Base-by-base conservation (phyloP, 2,329 filamentous ascomycete species). In the Ilyonectria robusta region DNA sequence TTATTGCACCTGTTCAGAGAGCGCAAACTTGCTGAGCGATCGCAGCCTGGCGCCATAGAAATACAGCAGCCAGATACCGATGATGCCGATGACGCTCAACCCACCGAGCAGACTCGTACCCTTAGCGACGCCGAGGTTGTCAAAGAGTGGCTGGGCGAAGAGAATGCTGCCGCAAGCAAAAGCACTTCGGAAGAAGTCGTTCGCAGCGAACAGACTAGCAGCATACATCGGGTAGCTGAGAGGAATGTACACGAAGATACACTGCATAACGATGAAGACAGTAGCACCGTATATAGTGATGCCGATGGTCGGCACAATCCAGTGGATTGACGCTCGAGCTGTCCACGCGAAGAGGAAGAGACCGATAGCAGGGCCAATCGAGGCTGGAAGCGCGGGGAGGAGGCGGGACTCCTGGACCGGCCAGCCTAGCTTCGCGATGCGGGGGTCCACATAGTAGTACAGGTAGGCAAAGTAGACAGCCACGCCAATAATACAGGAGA, bases 291-390 rank as follows among this genome's bases (percentile, higher is more conserved):
- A 89, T 54, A 89, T 79, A 33, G 81, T 84, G 73, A 89, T 87
- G 65, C 87, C 88, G 19, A 88, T 84, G 5, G 85, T 87, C 3
- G 85, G 85, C 1, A 82, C 86, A 59, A 87, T 85, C 83, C 87
- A 90, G 66, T 85, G 86, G 55, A 88, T 81, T 2, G 78, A 78
- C 0, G 82, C 77, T n/a, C 81, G 79, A n/a, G 85, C 82, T 0
- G 88, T 89, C 88, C 87, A 90, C 23, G 84, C 87, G 72, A 88
- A 89, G 62, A 90, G 75, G 81, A 91, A 90, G 13, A 91, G 21
- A 21, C 21, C 21, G 21, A 21, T 21, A 21, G 21, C 21, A 21
- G 21, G 21, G 21, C 21, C 21, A 21, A 21, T 21, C 21, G 21
- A 21, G 21, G 21, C 21, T 21, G 21, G 21, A 21, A 21, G 21